Evolutionary conservation across 352 stramenopile species (phyloP).

Genomic region (Globisporangium yorkense): DNA sequence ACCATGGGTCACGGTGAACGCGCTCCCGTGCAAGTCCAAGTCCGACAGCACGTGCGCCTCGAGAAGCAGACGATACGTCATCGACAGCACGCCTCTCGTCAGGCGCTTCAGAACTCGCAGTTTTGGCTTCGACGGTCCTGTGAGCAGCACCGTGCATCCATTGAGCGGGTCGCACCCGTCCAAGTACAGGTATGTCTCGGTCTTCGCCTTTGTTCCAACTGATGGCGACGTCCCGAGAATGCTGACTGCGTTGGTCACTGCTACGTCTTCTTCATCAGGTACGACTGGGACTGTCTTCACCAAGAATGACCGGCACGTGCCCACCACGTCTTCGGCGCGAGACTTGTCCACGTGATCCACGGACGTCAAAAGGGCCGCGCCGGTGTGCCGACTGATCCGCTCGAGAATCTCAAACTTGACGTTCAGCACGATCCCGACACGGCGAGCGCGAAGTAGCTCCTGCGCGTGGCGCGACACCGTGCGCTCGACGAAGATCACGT

Average conservation of each 20-base stretch:
- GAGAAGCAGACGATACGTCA: slow-evolving; percentile 95
- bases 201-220: slow-evolving; percentile 18
- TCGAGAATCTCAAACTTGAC: slow-evolving; percentile 91
- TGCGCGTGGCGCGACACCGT: slow-evolving; percentile 89
- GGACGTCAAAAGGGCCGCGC: slow-evolving; percentile 87
- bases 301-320: slow-evolving; percentile 59
- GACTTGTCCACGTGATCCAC: slow-evolving; percentile 90
- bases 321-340: slow-evolving; percentile 43
- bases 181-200: slow-evolving; percentile 91
- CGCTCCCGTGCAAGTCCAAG: slow-evolving; percentile 50
- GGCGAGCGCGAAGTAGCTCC: slow-evolving; percentile 87
- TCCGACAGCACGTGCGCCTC: slow-evolving; percentile 94
- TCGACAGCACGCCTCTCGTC: slow-evolving; percentile 86
- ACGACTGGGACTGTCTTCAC: slow-evolving; percentile 54
- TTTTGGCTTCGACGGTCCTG: slow-evolving; percentile 80
- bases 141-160: slow-evolving; percentile 92
- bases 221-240: slow-evolving; percentile 13
- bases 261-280: slow-evolving; percentile 18
- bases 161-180: slow-evolving; percentile 93
- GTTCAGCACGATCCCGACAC: slow-evolving; percentile 93
- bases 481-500: slow-evolving; percentile 93
- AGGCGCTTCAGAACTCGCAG: slow-evolving; percentile 93
- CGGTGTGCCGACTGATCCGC: slow-evolving; percentile 91
- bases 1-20: slow-evolving; percentile 13
- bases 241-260: not conserved